phyloP scores from a whole-genome alignment of 2,329 filamentous ascomycete genomes.

The Teratosphaeria nubilosa region DNA sequence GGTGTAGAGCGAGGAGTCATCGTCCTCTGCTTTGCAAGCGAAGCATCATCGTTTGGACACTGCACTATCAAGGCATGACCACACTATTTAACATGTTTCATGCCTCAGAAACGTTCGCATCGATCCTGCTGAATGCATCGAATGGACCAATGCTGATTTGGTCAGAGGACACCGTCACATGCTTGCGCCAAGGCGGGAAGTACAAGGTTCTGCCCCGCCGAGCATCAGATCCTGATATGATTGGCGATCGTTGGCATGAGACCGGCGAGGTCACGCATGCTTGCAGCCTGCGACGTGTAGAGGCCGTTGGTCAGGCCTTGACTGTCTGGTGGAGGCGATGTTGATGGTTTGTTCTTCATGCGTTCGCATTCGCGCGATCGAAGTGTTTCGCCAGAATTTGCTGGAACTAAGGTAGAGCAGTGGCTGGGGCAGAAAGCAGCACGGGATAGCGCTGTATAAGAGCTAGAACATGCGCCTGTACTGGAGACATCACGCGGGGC shows the following conservation, averaged over 20 bases:
- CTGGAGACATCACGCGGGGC: neutral
- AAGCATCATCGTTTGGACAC: too few species aligned
- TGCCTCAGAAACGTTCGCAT: too few species aligned
- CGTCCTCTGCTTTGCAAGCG: too few species aligned
- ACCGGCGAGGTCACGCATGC: neutral
- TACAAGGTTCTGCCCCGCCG: neutral
- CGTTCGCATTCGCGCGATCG: neutral
- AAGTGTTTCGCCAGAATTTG: neutral
- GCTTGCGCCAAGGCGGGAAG: neutral
- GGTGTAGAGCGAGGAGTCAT: too few species aligned
- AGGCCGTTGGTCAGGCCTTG: neutral
- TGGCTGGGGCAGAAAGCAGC: neutral
- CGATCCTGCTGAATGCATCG: too few species aligned
- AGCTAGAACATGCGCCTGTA: conserved; percentile 6
- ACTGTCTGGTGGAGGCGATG: neutral
- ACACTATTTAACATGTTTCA: too few species aligned
- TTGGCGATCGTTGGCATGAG: neutral
- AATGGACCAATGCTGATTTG: neutral
- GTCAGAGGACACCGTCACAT: neutral
- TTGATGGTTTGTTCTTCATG: neutral
- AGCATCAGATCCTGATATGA: neutral
- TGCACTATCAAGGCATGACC: too few species aligned
- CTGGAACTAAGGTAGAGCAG: too few species aligned
- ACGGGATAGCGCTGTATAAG: neutral
- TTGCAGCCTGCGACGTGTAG: neutral